Evolutionary conservation across 345 rosid genomes (phyloP), one percentile per base, ranked within the genome.

Genomic region (Citrus trifoliata): DNA sequence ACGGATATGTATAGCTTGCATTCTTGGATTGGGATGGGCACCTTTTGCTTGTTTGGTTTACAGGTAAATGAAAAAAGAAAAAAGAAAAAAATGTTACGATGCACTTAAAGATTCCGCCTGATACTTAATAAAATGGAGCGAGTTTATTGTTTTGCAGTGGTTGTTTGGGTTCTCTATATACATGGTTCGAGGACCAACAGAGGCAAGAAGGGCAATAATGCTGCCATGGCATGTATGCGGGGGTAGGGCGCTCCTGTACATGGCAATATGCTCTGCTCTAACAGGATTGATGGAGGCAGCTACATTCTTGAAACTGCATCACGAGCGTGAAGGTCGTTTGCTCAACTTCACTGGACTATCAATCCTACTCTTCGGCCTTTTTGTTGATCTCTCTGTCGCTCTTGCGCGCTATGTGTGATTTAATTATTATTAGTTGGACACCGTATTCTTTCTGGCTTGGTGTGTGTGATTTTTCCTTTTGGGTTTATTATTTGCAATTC

Each of bases 11-110:
- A 84, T 75, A 88, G 89, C 85, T 79, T 94, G 75, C 99, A 96
- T 83, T 91, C 99, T 1, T 96, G 98, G 98, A 88, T 92, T 77
- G 98, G 98, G 32, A 67, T 92, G 27, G 24, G 55, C 59, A 93
- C 99, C 71, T 82, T 94, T 70, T 83, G 82, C 82, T 79, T 91
- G 62, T 88, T 90, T 48, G 85, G 89, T 12, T 53, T 94, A 66
- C 99, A 93, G 96, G 98, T 95, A 53, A 68, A 37, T 24, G 0
- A 2, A 8, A 8, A 13, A 63, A 12, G 28, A 28, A 62, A 1
- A 4, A 6, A 30, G 6, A 6, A 0, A 16, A 16, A 16, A 16
- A 1, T 16, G 5, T 16, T 51, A 51, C 56, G 7, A 51, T 16
- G 56, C 7, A 4, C 56, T 16, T 51, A 51, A 13, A 13, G 56